These are phyloP conservation scores for Perkinsus marinus DNA, from an alignment of 169 alveolate genomes.

Conservation along the genomic window DNA sequence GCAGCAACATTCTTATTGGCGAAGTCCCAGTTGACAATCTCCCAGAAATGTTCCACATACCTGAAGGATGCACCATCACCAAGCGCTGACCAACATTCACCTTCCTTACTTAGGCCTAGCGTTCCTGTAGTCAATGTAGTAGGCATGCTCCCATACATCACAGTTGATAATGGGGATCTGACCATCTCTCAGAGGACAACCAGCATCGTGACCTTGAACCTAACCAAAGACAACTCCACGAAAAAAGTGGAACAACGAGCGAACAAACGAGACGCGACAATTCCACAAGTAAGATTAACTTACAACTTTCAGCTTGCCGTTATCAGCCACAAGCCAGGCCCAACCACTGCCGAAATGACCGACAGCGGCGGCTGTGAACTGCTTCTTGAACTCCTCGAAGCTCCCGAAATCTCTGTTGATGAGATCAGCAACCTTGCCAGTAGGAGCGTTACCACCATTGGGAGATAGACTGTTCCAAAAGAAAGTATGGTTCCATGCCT, in stretches of 20 bases:
- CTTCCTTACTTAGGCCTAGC: constrained; percentile 4
- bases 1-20: constrained; percentile 25
- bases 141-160: constrained; percentile 91
- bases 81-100: background rate
- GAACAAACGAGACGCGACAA: too few species aligned
- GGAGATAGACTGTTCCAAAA: constrained; percentile 84
- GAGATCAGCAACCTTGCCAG: constrained; percentile 51
- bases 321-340: constrained; percentile 88
- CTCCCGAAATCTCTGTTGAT: constrained; percentile 69
- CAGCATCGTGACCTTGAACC: constrained; percentile 24
- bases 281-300: too few species aligned
- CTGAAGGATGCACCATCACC: background rate
- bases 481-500: constrained; percentile 83
- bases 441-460: constrained; percentile 71
- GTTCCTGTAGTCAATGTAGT: constrained; percentile 42
- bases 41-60: constrained; percentile 61
- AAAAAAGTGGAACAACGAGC: too few species aligned
- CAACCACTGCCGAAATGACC: constrained; percentile 94
- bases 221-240: too few species aligned
- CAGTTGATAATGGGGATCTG: constrained; percentile 53
- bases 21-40: constrained; percentile 72
- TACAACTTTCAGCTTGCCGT: constrained; percentile 67
- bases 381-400: constrained; percentile 55
- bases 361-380: constrained; percentile 58
- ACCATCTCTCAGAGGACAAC: constrained; percentile 10